These are phyloP conservation scores for Exophiala oligosperma DNA, from an alignment of 2,329 filamentous ascomycete species.

Conservation along the genomic window DNA sequence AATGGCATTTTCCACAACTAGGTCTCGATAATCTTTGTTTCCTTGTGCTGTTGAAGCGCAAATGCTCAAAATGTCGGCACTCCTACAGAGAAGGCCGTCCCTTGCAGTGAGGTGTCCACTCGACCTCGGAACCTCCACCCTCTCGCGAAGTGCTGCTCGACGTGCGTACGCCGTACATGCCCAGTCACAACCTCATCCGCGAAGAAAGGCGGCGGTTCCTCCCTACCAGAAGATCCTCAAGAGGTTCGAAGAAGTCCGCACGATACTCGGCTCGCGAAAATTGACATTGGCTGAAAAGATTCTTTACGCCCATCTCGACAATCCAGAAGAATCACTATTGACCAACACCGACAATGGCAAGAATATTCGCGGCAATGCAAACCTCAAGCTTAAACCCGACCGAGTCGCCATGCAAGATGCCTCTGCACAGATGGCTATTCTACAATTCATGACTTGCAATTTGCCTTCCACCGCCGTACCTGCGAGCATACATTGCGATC, in stretches of 20 bases:
- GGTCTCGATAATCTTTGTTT: neutral
- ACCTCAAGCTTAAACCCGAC: slow-evolving; percentile 95
- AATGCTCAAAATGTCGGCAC: slow-evolving; percentile 14
- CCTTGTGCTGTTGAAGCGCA: neutral
- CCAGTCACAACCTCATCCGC: slow-evolving; percentile 10
- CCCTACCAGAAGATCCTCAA: slow-evolving; percentile 80
- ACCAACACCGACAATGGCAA: slow-evolving; percentile 79
- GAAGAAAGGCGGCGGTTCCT: slow-evolving; percentile 51
- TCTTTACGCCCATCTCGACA: slow-evolving; percentile 91
- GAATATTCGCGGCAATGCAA: slow-evolving; percentile 81
- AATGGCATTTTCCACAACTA: neutral
- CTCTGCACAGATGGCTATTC: slow-evolving; percentile 93
- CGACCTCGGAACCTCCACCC: slow-evolving; percentile 18
- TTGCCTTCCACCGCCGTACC: slow-evolving; percentile 87
- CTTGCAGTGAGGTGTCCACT: slow-evolving; percentile 22
- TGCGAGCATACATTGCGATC: slow-evolving; percentile 97
- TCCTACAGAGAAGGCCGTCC: slow-evolving; percentile 20
- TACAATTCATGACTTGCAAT: slow-evolving; percentile 98
- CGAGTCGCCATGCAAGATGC: slow-evolving; percentile 99
- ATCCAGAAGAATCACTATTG: slow-evolving; percentile 83
- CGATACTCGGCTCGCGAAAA: slow-evolving; percentile 65
- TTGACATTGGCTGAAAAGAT: slow-evolving; percentile 98
- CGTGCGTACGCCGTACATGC: slow-evolving; percentile 26
- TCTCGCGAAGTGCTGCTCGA: slow-evolving; percentile 2
- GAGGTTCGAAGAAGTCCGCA: slow-evolving; percentile 72